Percentiles rank a stretch among this genome's conserved stretches.
phyloP scores from a whole-genome alignment of 345 rosid genomes.

The Lagerstroemia speciosa region DNA sequence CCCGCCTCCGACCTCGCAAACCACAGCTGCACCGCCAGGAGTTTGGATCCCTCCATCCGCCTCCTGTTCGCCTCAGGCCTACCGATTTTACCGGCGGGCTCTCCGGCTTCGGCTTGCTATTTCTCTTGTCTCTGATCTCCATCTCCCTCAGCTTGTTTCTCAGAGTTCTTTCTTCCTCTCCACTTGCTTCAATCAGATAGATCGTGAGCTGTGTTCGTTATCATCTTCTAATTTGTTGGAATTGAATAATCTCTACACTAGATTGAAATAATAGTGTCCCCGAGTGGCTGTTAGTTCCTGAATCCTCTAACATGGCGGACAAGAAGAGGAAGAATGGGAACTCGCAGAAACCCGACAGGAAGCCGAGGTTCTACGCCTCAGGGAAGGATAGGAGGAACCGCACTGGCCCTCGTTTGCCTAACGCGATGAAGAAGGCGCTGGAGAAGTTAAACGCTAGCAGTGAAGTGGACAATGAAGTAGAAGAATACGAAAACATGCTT shows the following conservation, averaged over 20 bases:
- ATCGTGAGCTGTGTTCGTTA: too few relatives aligned
- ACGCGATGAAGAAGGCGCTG: slow-evolving; percentile 44
- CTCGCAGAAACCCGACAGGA: slow-evolving; percentile 1
- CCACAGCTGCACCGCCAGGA: too few relatives aligned
- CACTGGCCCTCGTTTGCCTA: slow-evolving; percentile 56
- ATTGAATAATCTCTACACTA: too few relatives aligned
- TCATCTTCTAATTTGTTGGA: too few relatives aligned
- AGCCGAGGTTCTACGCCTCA: background rate
- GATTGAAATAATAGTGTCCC: background rate
- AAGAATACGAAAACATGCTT: slow-evolving; percentile 27
- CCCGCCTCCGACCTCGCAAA: too few relatives aligned
- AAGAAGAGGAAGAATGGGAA: slow-evolving; percentile 15
- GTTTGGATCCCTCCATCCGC: background rate
- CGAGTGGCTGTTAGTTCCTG: background rate
- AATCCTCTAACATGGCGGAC: slow-evolving; percentile 7
- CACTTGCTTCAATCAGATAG: too few relatives aligned
- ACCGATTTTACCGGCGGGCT: background rate
- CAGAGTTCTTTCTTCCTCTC: too few relatives aligned
- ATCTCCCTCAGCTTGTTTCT: background rate
- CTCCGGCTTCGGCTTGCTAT: background rate
- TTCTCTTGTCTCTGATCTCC: background rate
- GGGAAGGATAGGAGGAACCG: background rate
- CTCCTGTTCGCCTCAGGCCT: background rate
- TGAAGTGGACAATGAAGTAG: slow-evolving; percentile 20
- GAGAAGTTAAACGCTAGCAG: slow-evolving; percentile 31